Base-by-base conservation (phyloP, 805 yeast genomes). In the Zygotorulaspora florentina region DNA sequence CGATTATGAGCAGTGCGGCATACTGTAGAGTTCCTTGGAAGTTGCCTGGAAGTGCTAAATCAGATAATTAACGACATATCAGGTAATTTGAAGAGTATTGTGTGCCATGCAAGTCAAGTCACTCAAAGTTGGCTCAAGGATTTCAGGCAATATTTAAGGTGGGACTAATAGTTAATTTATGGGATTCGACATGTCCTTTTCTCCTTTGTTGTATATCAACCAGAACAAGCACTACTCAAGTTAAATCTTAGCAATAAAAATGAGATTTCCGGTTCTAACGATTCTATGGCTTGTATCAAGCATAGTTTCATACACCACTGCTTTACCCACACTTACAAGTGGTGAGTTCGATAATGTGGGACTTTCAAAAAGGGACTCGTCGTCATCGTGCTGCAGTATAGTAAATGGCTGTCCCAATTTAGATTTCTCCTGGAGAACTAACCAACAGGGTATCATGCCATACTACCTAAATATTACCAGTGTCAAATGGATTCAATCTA, bases 381-480 rank as follows among this genome's bases (percentile, higher is more conserved):
- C 18, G 2, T 8, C 20, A 34, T 34, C 40, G 10, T 37, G 40
- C 18, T 23, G 17, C 6, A 33, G 13, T 25, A 41, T 33, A 23
- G 33, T 29, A 9, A 50, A 52, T 27, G 60, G 55, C 18, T 52
- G 59, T 37, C 58, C 58, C 26, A 37, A 46, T 18, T 37, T 45
- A n/a, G 51, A 54, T 39, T 54, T 52, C 36, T 35, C 43, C 8
- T 50, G 46, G 50, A 42, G 46, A 20, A 20, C 46, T 3, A 16
- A 33, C 8, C 37, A 37, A 11, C 39, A 35, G 16, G 39, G 44
- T 9, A 45, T 46, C 8, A 40, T 55, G 48, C 37, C 18, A 12
- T 55, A 57, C 36, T 25, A 43, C 11, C 35, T 57, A 39, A 52
- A 48, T 8, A 40, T 56, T 3, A 20, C 13, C 9, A 13, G 40